These are phyloP conservation scores for Beauveria asiatica DNA, from an alignment of 2,329 filamentous ascomycete species.

Conservation along the genomic window DNA sequence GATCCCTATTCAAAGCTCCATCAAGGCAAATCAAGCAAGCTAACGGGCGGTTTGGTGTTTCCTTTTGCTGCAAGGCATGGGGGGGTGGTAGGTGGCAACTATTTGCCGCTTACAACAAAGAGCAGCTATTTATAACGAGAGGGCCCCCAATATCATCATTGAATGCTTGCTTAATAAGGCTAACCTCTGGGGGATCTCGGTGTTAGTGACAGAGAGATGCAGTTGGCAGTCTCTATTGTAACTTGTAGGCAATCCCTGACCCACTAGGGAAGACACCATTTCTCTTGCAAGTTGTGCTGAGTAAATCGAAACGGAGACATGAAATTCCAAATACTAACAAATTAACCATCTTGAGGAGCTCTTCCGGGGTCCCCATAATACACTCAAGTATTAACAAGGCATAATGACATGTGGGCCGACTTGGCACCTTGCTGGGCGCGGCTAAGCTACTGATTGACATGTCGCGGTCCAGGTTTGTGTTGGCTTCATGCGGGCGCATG, in stretches of 20 bases:
- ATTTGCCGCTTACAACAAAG: too few relatives aligned
- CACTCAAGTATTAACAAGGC: background rate
- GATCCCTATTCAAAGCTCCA: background rate
- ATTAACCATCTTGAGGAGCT: background rate
- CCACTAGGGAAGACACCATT: too few relatives aligned
- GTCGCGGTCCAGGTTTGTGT: background rate
- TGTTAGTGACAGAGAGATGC: background rate
- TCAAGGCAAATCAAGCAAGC: background rate
- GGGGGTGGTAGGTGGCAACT: too few relatives aligned
- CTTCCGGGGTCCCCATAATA: background rate
- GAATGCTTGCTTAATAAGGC: too few relatives aligned
- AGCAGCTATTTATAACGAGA: too few relatives aligned
- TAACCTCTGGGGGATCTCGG: too few relatives aligned
- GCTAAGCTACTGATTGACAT: constrained; percentile 2
- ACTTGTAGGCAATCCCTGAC: too few relatives aligned
- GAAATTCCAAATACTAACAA: background rate
- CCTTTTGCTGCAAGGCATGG: background rate
- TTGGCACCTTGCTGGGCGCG: constrained; percentile 1
- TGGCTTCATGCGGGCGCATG: constrained; percentile 4
- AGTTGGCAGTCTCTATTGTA: too few relatives aligned
- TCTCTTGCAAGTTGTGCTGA: too few relatives aligned
- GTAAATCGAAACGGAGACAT: too few relatives aligned
- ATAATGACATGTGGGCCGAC: background rate
- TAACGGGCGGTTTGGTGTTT: background rate
- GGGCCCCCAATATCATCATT: too few relatives aligned